Conservation (phyloP, 257 asterid genomes). For the Plantago ovata region DNA sequence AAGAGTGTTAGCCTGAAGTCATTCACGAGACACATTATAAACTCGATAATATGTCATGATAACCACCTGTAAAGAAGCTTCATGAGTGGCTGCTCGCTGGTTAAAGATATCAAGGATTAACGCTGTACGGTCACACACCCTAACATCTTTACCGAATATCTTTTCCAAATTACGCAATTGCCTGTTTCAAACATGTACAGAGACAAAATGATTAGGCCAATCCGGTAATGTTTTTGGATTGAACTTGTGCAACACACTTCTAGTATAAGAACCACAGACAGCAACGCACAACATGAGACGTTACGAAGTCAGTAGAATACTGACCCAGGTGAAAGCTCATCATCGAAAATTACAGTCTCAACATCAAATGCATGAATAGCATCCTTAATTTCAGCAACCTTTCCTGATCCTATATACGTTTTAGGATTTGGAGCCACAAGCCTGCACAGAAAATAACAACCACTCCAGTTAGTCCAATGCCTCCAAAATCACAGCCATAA, state of each 20-base stretch:
- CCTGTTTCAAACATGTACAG: conserved; percentile 45
- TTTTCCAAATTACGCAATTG: conserved; percentile 91
- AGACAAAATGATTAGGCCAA: neutral
- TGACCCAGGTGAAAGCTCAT: conserved; percentile 96
- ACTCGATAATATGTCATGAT: neutral
- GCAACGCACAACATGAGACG: neutral
- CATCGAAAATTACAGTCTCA: conserved; percentile 92
- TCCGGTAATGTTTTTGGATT: neutral
- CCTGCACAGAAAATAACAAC: conserved; percentile 46
- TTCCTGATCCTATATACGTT: conserved; percentile 95
- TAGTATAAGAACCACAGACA: neutral
- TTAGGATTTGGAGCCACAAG: conserved; percentile 75
- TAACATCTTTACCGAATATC: conserved; percentile 78
- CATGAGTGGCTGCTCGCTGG: conserved; percentile 96
- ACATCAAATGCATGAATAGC: conserved; percentile 81
- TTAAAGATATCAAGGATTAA: conserved; percentile 94
- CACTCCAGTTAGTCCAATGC: conserved; percentile 12
- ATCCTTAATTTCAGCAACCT: conserved; percentile 86
- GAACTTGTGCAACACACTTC: neutral
- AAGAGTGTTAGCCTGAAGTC: conserved; percentile 11
- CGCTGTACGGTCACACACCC: conserved; percentile 98
- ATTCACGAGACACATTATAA: conserved; percentile 14
- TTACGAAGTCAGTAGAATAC: conserved; percentile 25
- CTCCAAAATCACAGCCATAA: conserved; percentile 1
- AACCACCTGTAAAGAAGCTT: conserved; percentile 84